These are phyloP conservation scores for Aphanomyces stellatus DNA, from an alignment of 352 stramenopile species.

Conservation along the genomic window DNA sequence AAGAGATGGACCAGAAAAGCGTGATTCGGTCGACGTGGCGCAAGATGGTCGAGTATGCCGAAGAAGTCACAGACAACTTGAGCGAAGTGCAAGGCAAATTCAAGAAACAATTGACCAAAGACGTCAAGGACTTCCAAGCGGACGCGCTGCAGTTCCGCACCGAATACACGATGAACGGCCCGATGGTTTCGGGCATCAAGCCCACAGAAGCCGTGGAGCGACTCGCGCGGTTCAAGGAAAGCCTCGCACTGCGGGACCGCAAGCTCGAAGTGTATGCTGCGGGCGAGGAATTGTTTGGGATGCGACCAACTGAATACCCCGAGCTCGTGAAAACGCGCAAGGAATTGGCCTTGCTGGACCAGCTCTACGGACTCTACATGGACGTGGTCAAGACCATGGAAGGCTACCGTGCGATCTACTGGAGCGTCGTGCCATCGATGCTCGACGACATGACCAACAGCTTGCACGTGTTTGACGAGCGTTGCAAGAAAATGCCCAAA, in stretches of 20 bases:
- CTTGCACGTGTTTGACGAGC: constrained; percentile 48
- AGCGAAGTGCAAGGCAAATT: constrained; percentile 79
- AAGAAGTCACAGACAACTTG: constrained; percentile 82
- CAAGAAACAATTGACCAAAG: constrained; percentile 86
- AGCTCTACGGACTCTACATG: constrained; percentile 85
- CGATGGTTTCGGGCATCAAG: constrained; percentile 66
- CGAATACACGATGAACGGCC: constrained; percentile 55
- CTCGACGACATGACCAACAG: constrained; percentile 57
- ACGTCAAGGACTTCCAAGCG: constrained; percentile 77
- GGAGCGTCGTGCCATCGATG: constrained; percentile 44
- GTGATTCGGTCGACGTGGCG: constrained; percentile 74
- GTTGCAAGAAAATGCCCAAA: constrained; percentile 79
- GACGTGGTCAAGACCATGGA: constrained; percentile 75
- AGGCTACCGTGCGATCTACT: constrained; percentile 49
- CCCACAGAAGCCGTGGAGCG: constrained; percentile 75
- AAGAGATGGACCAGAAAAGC: constrained; percentile 89
- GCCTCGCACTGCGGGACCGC: constrained; percentile 58
- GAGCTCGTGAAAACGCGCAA: constrained; percentile 84
- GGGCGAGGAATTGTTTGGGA: constrained; percentile 86
- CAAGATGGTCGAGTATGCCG: constrained; percentile 82
- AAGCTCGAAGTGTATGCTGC: constrained; percentile 83
- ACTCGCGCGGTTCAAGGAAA: constrained; percentile 80
- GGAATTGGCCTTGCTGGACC: constrained; percentile 75
- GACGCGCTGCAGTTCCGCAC: constrained; percentile 58
- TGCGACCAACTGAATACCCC: constrained; percentile 63